Evolutionary conservation across 2,329 filamentous ascomycete genomes (phyloP), one percentile per base, ranked within the genome.

Genomic region (Aureobasidium melanogenum): DNA sequence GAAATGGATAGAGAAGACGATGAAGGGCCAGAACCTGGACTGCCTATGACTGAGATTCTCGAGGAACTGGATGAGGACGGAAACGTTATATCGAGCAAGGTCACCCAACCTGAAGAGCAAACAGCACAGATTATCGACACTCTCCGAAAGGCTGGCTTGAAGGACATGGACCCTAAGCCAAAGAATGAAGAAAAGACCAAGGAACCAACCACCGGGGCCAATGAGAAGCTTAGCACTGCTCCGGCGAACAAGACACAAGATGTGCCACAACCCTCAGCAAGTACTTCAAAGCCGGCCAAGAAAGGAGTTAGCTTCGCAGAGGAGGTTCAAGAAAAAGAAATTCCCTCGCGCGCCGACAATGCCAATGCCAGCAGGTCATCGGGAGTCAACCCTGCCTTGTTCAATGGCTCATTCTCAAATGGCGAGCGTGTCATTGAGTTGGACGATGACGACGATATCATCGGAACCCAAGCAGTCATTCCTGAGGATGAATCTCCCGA

Each of bases 51-150:
- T 34, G 94, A 97, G 68, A 97, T 99, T 66, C 80, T 91, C 60
- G 94, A 99, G 74, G 85, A 96, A 75, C 79, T 97, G 26, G 94
- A 97, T 69, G 92, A 97, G 9, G 84, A 96, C 12, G 94, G 87
- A 61, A 94, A 96, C 69, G 82, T 97, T 4, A 74, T 96, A 54
- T 62, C 76, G 1, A 76, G 75, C 65, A 74, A 70, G 1, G 66
- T 79, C 26, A 71, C 70, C 3, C 73, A 75, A n/a, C 88, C 91
- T 0, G 87, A 86, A 7, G 83, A 87, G 57, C 77, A 82, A 15
- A 83, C 88, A 19, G 79, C 84, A 9, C 83, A 88, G 66, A 78
- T 97, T 4, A 72, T 88, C 17, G 85, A 93, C 55, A 83, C 86
- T 0, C 75, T 97, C 61, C 80, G 87, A 68, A 92, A 92, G 72